phyloP scores from a whole-genome alignment of 129 eudicot species.

The Calendula officinalis region DNA sequence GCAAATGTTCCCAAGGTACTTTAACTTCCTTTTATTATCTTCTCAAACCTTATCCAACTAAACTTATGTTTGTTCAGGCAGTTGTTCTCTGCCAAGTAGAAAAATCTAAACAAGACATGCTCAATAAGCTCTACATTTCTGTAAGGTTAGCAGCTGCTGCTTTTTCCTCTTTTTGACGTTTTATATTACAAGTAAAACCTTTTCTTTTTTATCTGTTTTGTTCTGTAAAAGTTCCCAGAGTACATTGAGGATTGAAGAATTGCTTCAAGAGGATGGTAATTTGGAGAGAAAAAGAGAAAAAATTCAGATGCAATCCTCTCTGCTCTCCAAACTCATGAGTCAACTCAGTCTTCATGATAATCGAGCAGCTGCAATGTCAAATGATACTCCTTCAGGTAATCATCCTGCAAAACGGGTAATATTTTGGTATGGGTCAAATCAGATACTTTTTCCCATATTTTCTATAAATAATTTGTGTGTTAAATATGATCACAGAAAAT shows the following conservation, averaged over 20 bases:
- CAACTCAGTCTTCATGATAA: constrained; percentile 83
- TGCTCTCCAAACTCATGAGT: constrained; percentile 83
- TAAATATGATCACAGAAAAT: constrained; percentile 20
- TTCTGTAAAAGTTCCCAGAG: constrained; percentile 66
- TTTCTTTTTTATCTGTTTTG: not conserved
- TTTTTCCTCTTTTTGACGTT: not conserved
- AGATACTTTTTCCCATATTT: not conserved
- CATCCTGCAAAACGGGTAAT: not conserved
- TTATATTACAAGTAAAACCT: not conserved
- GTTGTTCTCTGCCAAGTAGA: constrained; percentile 96
- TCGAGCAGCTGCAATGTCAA: constrained; percentile 66
- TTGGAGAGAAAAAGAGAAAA: constrained; percentile 74
- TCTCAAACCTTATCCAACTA: constrained; percentile 5
- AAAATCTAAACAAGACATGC: constrained; percentile 94
- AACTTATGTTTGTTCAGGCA: constrained; percentile 43
- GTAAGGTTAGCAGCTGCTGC: constrained; percentile 54
- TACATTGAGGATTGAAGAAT: constrained; percentile 73
- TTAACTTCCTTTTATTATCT: too few relatives aligned
- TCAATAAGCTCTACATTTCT: constrained; percentile 79
- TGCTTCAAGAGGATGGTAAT: constrained; percentile 91
- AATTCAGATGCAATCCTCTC: constrained; percentile 66
- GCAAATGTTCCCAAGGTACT: constrained; percentile 90
- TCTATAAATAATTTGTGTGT: not conserved
- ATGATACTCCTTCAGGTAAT: constrained; percentile 62
- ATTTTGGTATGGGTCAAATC: not conserved